Evolutionary conservation across 2,329 filamentous ascomycete species (phyloP).

Genomic region (Phaeomoniella chlamydospora): DNA sequence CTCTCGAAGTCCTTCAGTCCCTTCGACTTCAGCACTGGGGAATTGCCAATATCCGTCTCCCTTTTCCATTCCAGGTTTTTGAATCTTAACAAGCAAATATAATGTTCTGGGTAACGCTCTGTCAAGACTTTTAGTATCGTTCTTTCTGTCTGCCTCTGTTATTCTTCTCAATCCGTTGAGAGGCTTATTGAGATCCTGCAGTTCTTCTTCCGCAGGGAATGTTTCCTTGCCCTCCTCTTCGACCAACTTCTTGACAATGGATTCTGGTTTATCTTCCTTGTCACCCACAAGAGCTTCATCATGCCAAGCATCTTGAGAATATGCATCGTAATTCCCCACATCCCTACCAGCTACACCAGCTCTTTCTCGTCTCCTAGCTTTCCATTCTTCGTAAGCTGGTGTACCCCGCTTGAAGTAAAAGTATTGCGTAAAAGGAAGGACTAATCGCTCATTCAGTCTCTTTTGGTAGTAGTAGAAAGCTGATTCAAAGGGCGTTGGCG

Average conservation of each 20-base stretch:
- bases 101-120: constrained; percentile 66
- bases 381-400: constrained; percentile 74
- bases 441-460: constrained; percentile 82
- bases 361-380: constrained; percentile 66
- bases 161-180: constrained; percentile 32
- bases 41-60: constrained; percentile 53
- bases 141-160: constrained; percentile 64
- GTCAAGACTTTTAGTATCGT: constrained; percentile 66
- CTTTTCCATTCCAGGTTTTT: constrained; percentile 21
- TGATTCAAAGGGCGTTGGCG: constrained; percentile 77
- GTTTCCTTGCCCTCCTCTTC: constrained; percentile 51
- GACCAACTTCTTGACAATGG: constrained; percentile 55
- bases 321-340: constrained; percentile 70
- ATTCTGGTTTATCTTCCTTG: constrained; percentile 46
- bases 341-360: constrained; percentile 63
- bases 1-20: constrained; percentile 65
- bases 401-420: constrained; percentile 95
- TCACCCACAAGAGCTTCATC: constrained; percentile 76
- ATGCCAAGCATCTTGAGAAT: constrained; percentile 66
- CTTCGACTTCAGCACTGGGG: constrained; percentile 54
- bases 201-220: constrained; percentile 38
- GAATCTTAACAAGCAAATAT: constrained; percentile 66
- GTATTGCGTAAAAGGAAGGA: constrained; percentile 71
- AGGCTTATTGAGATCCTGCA: constrained; percentile 33
- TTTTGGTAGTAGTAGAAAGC: constrained; percentile 96